These are phyloP conservation scores for Chlamydomonas sphaeroides DNA, from an alignment of 139 green algal genomes.

Conservation along the genomic window DNA sequence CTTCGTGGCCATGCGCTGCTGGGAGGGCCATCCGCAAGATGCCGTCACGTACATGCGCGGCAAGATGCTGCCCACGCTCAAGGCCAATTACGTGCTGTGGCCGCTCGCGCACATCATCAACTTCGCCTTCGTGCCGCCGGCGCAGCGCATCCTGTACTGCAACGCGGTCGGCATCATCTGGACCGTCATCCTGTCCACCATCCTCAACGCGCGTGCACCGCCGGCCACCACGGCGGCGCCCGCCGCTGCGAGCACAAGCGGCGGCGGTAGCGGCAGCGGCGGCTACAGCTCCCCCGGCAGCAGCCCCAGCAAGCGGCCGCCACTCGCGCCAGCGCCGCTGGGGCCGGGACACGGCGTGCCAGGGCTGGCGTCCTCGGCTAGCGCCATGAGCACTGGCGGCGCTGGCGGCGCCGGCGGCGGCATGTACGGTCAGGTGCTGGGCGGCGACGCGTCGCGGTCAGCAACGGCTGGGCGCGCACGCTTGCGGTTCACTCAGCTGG, in stretches of 20 bases:
- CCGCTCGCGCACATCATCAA: conserved; percentile 69
- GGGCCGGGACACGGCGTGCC: too few species aligned
- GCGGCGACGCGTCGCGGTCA: too few species aligned
- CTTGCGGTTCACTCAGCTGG: too few species aligned
- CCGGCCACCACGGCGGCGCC: not conserved
- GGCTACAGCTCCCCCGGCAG: too few species aligned
- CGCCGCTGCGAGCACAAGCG: not conserved
- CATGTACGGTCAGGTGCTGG: too few species aligned
- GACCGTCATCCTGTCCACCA: conserved; percentile 53
- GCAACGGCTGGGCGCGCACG: too few species aligned
- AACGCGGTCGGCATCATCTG: conserved; percentile 66
- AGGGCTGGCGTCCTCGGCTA: too few species aligned
- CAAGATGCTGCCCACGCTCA: conserved; percentile 45
- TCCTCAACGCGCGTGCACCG: not conserved
- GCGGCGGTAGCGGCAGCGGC: not conserved
- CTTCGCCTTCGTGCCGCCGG: conserved; percentile 66
- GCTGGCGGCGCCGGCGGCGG: too few species aligned
- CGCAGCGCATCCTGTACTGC: conserved; percentile 68
- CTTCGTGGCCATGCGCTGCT: conserved; percentile 53
- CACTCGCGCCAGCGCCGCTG: too few species aligned
- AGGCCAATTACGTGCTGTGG: conserved; percentile 65
- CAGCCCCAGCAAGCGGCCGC: too few species aligned
- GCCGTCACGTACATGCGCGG: conserved; percentile 31
- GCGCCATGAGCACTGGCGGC: too few species aligned
- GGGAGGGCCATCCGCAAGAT: conserved; percentile 45